Evolutionary conservation across 352 stramenopile species (phyloP), one percentile per base, ranked within the genome.

Genomic region (Globisporangium abappressorium): DNA sequence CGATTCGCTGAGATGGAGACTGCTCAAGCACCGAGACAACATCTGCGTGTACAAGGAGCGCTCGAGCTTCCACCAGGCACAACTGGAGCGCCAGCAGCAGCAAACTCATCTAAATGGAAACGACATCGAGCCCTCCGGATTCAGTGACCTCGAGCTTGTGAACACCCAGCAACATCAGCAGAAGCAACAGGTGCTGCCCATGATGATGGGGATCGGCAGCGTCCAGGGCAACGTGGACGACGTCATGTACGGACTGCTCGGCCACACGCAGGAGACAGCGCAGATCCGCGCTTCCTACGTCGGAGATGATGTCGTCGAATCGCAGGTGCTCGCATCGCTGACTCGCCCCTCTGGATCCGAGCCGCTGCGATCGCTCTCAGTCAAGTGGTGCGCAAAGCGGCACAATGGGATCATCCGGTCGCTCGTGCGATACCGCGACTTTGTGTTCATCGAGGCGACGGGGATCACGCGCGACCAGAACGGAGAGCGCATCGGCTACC

Each of bases 371-470:
- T 70, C 72, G 41, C 65, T 69, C 36, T 69, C 72, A n/a, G 33
- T 71, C 65, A 71, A 74, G 47, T 74, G 69, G 69, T 62, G 62
- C 36, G 62, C 22, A 14, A 68, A 68, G 62, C 62, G 62, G 9
- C 49, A 68, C 30, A 53, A 71, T 18, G 61, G 58, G 4, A 22
- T 79, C 33, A 56, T 76, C 30, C 74, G 67, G 66, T 62, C 73
- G 46, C 56, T 90, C 20, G 70, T 87, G 11, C 81, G 79, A 62
- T 85, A 85, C 57, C 80, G 78, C 47, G 80, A 91, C 64, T 82
- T 81, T 55, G 77, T 87, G 5, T 79, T 83, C 58, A 59, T 91
- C 51, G 80, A 91, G 60, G 70, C 73, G 30, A 85, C 76, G 20
- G 80, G 79, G 4, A 66, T 86, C 60, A 64, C 73, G 3, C 28